phyloP scores from a whole-genome alignment of 2,329 filamentous ascomycete genomes.

The Stemphylium vesicarium region DNA sequence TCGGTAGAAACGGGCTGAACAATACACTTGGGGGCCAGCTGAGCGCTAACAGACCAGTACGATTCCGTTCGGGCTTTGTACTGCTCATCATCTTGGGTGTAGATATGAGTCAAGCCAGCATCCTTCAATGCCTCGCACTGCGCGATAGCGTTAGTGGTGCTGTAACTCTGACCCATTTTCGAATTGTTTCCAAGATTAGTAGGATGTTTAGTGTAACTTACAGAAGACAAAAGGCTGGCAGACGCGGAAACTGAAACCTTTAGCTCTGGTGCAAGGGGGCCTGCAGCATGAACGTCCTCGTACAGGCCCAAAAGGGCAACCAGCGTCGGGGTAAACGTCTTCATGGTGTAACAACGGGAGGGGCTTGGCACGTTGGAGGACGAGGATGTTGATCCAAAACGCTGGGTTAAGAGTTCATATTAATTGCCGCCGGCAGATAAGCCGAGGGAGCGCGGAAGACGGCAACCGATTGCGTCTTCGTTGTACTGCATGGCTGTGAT shows the following conservation, averaged over 20 bases:
- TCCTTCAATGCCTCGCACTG: conserved; percentile 27
- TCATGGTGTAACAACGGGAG: conserved; percentile 12
- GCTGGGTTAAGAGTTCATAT: conserved; percentile 3
- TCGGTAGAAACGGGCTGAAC: conserved; percentile 36
- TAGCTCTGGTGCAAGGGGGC: neutral
- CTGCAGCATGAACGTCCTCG: neutral
- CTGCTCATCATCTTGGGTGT: conserved; percentile 18
- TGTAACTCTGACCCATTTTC: neutral
- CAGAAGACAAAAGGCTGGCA: conserved; percentile 9
- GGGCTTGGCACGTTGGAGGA: conserved; percentile 9
- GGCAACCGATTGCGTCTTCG: neutral
- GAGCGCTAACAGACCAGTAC: conserved; percentile 36
- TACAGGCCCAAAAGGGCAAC: conserved; percentile 7
- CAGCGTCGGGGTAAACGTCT: conserved; percentile 6
- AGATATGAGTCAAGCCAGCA: conserved; percentile 22
- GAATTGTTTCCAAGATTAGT: neutral
- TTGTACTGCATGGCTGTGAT: neutral
- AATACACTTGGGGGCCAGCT: conserved; percentile 38
- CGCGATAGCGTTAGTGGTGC: conserved; percentile 10
- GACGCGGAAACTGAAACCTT: neutral
- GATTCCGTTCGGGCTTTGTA: conserved; percentile 26
- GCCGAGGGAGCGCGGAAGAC: neutral
- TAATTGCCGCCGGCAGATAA: conserved; percentile 1
- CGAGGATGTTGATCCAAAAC: conserved; percentile 4
- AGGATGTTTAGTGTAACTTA: conserved; percentile 1